Conservation (phyloP, 225 moss, liverwort and hornwort species). For the Climacium dendroides region DNA sequence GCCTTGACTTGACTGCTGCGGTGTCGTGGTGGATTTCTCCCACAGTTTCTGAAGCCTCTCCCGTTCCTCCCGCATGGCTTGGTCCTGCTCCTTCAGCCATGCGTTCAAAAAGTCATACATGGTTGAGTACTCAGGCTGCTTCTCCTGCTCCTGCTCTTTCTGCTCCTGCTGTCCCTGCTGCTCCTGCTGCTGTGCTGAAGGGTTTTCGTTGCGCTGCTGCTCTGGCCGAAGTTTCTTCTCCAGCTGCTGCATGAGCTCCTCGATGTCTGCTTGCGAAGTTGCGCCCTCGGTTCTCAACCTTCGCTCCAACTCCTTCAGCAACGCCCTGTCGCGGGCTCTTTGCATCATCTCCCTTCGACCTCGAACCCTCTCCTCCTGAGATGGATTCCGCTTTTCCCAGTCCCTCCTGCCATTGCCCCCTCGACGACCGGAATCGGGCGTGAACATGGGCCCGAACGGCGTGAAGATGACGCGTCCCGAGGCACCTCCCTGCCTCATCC, state of each 20-base stretch:
- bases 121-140: neutral
- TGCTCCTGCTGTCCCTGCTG: neutral
- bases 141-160: neutral
- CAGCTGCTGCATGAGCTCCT: slow-evolving; percentile 43
- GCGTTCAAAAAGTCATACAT: slow-evolving; percentile 32
- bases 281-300: slow-evolving; percentile 26
- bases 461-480: slow-evolving; percentile 37
- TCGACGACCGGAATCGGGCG: slow-evolving; percentile 8
- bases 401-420: slow-evolving; percentile 8
- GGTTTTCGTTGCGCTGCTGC: neutral
- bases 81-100: slow-evolving; percentile 37
- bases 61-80: slow-evolving; percentile 15
- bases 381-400: slow-evolving; percentile 29
- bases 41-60: slow-evolving; percentile 38
- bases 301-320: slow-evolving; percentile 46
- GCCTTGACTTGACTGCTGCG: neutral
- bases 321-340: slow-evolving; percentile 5
- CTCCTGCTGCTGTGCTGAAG: neutral
- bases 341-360: slow-evolving; percentile 12
- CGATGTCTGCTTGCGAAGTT: neutral
- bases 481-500: neutral
- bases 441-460: slow-evolving; percentile 33
- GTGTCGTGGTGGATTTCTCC: slow-evolving; percentile 3
- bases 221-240: slow-evolving; percentile 30
- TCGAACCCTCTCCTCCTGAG: slow-evolving; percentile 31